Evolutionary conservation across 371 early-diverging fungal genomes (phyloP), one percentile per base, ranked within the genome.

Genomic region (Apophysomyces sp.): DNA sequence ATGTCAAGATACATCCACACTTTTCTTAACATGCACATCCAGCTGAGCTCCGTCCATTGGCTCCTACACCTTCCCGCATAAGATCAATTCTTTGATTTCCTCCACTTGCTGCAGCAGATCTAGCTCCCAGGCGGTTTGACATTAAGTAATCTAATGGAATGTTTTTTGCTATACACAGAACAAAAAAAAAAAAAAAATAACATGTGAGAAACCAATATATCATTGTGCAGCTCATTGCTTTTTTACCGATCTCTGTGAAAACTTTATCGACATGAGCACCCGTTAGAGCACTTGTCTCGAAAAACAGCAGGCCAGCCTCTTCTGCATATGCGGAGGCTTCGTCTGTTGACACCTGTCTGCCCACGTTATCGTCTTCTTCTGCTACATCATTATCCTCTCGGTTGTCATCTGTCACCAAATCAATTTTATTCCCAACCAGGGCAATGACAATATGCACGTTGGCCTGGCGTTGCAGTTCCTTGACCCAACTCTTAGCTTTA

Each of bases 401-500:
- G 32, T 67, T 57, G 18, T 68, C 71, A 34, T 71, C 57, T 61
- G 71, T 58, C 26, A 81, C 91, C 63, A 98, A 70, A 71, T 98
- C 98, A 13, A 91, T 77, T 77, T 98, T 97, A 80, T 97, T 97
- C 51, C 97, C 99, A 30, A 96, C 97, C 64, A 99, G 78, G 21
- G 98, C 97, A 83, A 96, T 97, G 60, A 98, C 94, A 65, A 96
- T 99, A 72, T 89, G 89, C 44, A 94, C 91, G 73, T 92, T 97
- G 58, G 97, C 96, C 71, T 95, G 96, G 66, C 94, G 86, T 82
- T 96, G 95, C 54, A 98, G 81, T 71, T 99, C 99, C 67, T 95
- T 93, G 28, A 99, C 95, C 99, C 99, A 99, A 7, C 92, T 89
- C 82, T 98, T 98, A 31, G 99, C 99, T 81, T 92, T 95, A 55